Evolutionary conservation across 139 green algal species (phyloP).

Genomic region (Micractinium conductrix): DNA sequence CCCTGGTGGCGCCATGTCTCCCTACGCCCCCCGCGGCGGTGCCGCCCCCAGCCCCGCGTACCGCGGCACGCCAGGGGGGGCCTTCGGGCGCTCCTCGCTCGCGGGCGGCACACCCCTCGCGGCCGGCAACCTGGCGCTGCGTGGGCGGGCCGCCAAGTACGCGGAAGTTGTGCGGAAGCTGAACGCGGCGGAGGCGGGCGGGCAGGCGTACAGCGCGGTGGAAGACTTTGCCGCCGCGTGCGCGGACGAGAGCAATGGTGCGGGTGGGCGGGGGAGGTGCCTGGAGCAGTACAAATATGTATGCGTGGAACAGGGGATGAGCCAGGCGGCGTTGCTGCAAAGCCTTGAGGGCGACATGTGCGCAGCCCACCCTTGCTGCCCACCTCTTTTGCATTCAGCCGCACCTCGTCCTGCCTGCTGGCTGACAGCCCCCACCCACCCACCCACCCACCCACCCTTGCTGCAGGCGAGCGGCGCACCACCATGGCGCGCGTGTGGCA

Average conservation of each 20-base stretch:
- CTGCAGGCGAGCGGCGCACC: conserved; percentile 41
- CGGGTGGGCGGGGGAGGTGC: not conserved
- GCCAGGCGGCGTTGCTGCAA: no score
- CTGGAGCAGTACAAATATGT: not conserved
- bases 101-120: not conserved
- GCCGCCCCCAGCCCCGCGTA: conserved; percentile 14
- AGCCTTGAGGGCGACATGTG: no score
- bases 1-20: conserved; percentile 18
- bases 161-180: conserved; percentile 58
- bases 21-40: conserved; percentile 15
- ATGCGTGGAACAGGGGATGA: no score
- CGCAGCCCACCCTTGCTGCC: no score
- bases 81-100: not conserved
- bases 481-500: conserved; percentile 70
- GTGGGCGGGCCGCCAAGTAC: conserved; percentile 70
- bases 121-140: conserved; percentile 44
- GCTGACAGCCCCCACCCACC: no score
- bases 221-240: conserved; percentile 52
- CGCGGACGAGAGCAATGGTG: conserved; percentile 29
- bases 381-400: not conserved
- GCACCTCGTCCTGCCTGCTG: not conserved
- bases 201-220: conserved; percentile 40
- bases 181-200: conserved; percentile 42
- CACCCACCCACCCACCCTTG: no score
- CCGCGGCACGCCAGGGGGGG: not conserved